Evolutionary conservation across 2,329 filamentous ascomycete genomes (phyloP).

Genomic region (Pseudopithomyces chartarum): DNA sequence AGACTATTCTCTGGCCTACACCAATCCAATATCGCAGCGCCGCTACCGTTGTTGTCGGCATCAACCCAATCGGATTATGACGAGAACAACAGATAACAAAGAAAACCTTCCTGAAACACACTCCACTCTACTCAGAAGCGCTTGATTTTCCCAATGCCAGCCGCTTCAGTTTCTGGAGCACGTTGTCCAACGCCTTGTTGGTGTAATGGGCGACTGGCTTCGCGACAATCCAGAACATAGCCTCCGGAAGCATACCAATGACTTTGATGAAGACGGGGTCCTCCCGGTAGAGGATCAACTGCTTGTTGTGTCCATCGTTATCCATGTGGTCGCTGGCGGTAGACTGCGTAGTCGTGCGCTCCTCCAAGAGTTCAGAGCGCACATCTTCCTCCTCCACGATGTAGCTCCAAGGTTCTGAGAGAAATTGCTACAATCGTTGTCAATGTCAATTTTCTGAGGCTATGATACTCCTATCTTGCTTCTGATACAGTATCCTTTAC

Average conservation of each 20-base stretch:
- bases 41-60: too few relatives aligned
- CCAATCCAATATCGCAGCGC: too few relatives aligned
- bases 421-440: background rate
- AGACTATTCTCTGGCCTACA: too few relatives aligned
- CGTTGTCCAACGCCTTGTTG: slow-evolving; percentile 13
- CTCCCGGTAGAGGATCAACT: slow-evolving; percentile 12
- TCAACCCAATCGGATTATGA: too few relatives aligned
- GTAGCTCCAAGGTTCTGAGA: background rate
- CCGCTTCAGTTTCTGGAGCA: slow-evolving; percentile 12
- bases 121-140: background rate
- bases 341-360: background rate
- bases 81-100: too few relatives aligned
- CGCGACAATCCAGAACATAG: slow-evolving; percentile 30
- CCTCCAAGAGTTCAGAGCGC: background rate
- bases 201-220: slow-evolving; percentile 10
- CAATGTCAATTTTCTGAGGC: background rate
- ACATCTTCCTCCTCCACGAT: background rate
- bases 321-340: background rate
- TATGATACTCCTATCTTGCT: background rate
- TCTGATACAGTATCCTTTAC: too few relatives aligned
- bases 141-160: background rate
- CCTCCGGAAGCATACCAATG: slow-evolving; percentile 29
- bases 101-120: background rate
- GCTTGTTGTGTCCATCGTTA: slow-evolving; percentile 5
- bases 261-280: slow-evolving; percentile 30